A percentile compares a stretch with the other conserved stretches of the same genome.
Evolutionary conservation across 1,284 basidiomycete genomes (phyloP).

Genomic region (Austroboletus olivaceoglutinosus): DNA sequence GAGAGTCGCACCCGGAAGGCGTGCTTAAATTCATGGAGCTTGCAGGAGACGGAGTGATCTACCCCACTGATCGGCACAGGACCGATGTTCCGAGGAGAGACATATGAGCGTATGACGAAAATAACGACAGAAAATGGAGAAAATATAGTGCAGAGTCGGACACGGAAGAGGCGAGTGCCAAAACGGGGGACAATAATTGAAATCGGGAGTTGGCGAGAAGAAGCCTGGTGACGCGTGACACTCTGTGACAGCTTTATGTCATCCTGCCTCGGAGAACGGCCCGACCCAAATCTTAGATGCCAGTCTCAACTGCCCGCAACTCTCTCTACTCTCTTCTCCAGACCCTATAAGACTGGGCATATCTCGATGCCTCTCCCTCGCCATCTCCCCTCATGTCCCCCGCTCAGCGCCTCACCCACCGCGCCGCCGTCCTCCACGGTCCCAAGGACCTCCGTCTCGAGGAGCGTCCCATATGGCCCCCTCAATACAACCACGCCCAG

Average conservation of each 20-base stretch:
- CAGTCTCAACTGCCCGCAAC: constrained; percentile 22
- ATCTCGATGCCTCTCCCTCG: constrained; percentile 25
- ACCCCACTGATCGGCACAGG: constrained; percentile 32
- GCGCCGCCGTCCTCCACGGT: constrained; percentile 70
- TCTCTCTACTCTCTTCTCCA: constrained; percentile 30
- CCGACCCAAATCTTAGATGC: constrained; percentile 23
- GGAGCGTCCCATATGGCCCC: constrained; percentile 64
- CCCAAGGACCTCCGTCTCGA: constrained; percentile 72
- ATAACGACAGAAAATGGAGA: constrained; percentile 11
- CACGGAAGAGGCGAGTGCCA: constrained; percentile 18
- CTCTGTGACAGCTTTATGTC: constrained; percentile 31
- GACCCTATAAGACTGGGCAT: constrained; percentile 33
- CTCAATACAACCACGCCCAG: constrained; percentile 66
- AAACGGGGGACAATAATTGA: constrained; percentile 26
- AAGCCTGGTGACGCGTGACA: constrained; percentile 21
- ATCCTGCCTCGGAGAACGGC: constrained; percentile 30
- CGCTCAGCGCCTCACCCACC: constrained; percentile 51
- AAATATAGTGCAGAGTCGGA: constrained; percentile 13
- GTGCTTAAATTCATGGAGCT: constrained; percentile 26
- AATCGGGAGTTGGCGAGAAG: constrained; percentile 27
- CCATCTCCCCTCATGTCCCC: constrained; percentile 50
- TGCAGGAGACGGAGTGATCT: constrained; percentile 16
- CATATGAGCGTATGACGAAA: constrained; percentile 8
- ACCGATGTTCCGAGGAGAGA: constrained; percentile 24
- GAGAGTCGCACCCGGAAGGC: constrained; percentile 5